Percentiles rank a stretch among this genome's conserved stretches.
Conservation (phyloP, 768 basidiomycete species). For the Tulasnella calospora region DNA sequence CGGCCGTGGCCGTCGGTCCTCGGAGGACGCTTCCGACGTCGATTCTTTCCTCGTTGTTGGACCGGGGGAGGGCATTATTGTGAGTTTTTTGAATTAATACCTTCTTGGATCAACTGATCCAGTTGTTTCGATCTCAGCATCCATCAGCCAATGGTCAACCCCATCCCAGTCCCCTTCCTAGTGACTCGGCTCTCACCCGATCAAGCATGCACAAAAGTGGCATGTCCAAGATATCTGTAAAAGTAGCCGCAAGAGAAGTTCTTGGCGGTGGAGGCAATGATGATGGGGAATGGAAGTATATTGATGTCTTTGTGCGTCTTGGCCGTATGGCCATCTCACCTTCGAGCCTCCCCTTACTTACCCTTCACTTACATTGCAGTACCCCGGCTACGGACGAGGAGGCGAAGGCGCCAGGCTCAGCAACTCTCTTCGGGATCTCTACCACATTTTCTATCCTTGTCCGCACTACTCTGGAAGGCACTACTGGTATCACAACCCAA, state of each 20-base stretch:
- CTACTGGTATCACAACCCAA: neutral
- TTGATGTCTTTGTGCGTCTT: constrained; percentile 22
- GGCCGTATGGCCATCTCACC: neutral
- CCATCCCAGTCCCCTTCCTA: neutral
- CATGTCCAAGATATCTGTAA: constrained; percentile 20
- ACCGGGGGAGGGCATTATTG: constrained; percentile 13
- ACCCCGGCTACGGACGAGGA: constrained; percentile 18
- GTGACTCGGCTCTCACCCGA: neutral
- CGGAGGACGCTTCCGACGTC: neutral
- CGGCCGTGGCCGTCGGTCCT: constrained; percentile 7
- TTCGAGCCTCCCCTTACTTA: neutral
- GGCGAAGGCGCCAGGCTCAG: constrained; percentile 12
- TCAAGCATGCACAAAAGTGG: neutral
- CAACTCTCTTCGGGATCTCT: neutral
- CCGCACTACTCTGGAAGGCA: neutral
- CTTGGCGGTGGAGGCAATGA: constrained; percentile 24
- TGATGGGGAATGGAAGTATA: constrained; percentile 23
- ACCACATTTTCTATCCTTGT: constrained; percentile 17
- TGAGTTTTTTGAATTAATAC: neutral
- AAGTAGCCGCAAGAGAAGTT: constrained; percentile 18
- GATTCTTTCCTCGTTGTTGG: constrained; percentile 6
- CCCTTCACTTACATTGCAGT: neutral
- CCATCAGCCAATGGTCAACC: neutral
- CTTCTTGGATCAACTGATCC: neutral
- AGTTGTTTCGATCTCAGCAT: neutral